A percentile compares a stretch with the other conserved stretches of the same genome.
phyloP scores from a whole-genome alignment of 257 asterid species.

The Solanum acaule region DNA sequence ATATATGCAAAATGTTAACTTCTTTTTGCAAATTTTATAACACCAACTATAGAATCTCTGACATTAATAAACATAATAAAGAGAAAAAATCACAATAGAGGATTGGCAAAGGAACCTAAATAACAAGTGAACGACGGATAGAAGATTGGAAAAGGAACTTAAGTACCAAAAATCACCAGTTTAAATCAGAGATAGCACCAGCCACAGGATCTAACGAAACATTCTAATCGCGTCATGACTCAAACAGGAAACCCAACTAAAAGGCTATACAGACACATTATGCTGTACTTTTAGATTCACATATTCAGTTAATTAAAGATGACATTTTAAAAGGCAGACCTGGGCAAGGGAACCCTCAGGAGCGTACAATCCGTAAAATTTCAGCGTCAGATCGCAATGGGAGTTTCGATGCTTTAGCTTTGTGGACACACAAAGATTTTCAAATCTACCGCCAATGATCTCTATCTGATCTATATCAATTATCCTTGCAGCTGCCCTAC shows the following conservation, averaged over 20 bases:
- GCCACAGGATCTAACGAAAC: background rate
- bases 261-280: background rate
- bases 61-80: background rate
- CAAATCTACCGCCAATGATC: slow-evolving; percentile 93
- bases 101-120: background rate
- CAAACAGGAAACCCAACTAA: background rate
- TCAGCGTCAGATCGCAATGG: slow-evolving; percentile 76
- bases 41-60: background rate
- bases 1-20: background rate
- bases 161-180: background rate
- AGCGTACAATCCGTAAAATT: slow-evolving; percentile 82
- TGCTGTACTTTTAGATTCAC: background rate
- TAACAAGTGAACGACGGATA: background rate
- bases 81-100: background rate
- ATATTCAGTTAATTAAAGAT: background rate
- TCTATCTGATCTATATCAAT: slow-evolving; percentile 59
- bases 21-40: background rate
- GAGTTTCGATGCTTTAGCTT: slow-evolving; percentile 76
- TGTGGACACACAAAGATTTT: slow-evolving; percentile 74
- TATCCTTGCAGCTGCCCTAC: slow-evolving; percentile 86
- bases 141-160: background rate
- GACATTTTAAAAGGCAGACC: slow-evolving; percentile 31
- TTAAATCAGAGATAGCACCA: background rate
- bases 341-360: slow-evolving; percentile 99
- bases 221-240: background rate